These are phyloP conservation scores for Solanum stenotomum DNA, from an alignment of 257 asterid species.

Conservation along the genomic window DNA sequence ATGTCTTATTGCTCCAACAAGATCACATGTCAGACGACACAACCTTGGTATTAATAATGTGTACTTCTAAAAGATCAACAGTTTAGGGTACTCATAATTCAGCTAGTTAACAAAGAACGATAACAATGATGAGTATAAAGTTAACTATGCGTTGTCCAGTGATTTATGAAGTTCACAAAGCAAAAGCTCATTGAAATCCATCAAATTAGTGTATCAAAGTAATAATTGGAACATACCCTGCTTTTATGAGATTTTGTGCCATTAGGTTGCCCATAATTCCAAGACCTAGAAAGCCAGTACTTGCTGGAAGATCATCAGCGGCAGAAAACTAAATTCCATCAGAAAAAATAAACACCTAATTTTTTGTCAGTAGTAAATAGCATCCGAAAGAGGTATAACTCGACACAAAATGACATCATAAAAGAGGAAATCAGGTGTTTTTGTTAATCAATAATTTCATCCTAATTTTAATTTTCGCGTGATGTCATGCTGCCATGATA, in stretches of 20 bases:
- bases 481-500: not conserved
- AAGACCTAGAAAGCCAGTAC: conserved; percentile 80
- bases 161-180: not conserved
- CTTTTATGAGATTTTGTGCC: conserved; percentile 85
- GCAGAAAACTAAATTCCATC: not conserved
- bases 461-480: not conserved
- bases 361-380: not conserved
- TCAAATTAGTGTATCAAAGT: not conserved
- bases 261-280: conserved; percentile 94
- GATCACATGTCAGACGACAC: not conserved
- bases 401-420: not conserved
- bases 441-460: not conserved
- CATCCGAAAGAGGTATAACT: not conserved
- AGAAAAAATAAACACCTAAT: not conserved
- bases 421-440: not conserved
- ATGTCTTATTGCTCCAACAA: not conserved
- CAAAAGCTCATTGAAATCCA: not conserved
- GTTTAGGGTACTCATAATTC: not conserved
- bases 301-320: conserved; percentile 45
- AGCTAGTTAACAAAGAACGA: not conserved
- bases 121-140: not conserved
- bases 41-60: not conserved
- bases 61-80: not conserved
- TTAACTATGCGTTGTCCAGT: not conserved
- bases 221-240: conserved; percentile 41